Percentiles rank a stretch among this genome's conserved stretches.
phyloP scores from a whole-genome alignment of 192 early-diverging fungal genomes.

The Coemansia sp. region DNA sequence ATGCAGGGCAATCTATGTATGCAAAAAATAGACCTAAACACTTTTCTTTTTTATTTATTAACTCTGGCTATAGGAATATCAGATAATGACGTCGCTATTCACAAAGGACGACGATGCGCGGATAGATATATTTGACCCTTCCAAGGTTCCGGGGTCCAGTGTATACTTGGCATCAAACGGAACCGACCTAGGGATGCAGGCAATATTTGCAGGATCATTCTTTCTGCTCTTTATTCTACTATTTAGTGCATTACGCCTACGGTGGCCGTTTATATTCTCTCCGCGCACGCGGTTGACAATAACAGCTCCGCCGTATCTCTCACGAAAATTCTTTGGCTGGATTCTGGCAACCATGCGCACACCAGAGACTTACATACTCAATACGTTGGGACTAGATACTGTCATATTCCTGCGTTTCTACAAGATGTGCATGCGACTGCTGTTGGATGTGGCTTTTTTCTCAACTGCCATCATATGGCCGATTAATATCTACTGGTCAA shows the following conservation, averaged over 20 bases:
- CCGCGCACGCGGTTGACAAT: slow-evolving; percentile 51
- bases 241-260: slow-evolving; percentile 40
- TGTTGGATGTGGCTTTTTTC: slow-evolving; percentile 44
- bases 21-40: no score
- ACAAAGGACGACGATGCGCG: slow-evolving; percentile 3
- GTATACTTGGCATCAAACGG: slow-evolving; percentile 50
- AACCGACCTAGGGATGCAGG: slow-evolving; percentile 50
- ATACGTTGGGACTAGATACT: slow-evolving; percentile 53
- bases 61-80: not conserved
- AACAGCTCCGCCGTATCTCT: slow-evolving; percentile 44
- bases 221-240: slow-evolving; percentile 32
- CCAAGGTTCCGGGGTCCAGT: slow-evolving; percentile 50
- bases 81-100: slow-evolving; percentile 16
- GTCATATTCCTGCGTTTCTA: slow-evolving; percentile 56
- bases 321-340: slow-evolving; percentile 52
- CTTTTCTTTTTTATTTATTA: not conserved
- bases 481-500: slow-evolving; percentile 50
- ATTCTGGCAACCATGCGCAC: slow-evolving; percentile 46
- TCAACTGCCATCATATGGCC: slow-evolving; percentile 49
- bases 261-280: slow-evolving; percentile 53
- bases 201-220: slow-evolving; percentile 45
- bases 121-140: slow-evolving; percentile 46
- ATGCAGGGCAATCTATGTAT: no score
- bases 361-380: slow-evolving; percentile 53
- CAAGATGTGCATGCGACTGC: slow-evolving; percentile 51